These are phyloP conservation scores for Hansenula lynferdii DNA, from an alignment of 1,139 yeast species.

Conservation along the genomic window DNA sequence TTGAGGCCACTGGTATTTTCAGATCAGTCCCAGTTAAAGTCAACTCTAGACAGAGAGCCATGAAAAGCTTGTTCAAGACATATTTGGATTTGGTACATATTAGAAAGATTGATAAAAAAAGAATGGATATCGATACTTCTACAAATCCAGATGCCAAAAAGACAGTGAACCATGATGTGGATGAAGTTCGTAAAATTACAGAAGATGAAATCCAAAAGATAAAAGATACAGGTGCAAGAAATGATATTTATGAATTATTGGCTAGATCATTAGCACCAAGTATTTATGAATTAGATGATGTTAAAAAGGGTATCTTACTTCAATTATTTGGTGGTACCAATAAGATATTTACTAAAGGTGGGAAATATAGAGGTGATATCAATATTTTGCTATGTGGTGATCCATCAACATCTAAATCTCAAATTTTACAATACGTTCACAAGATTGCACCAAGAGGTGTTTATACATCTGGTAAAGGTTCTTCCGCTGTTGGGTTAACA, in stretches of 20 bases:
- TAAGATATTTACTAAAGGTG: slow-evolving; percentile 84
- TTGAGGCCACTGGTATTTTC: slow-evolving; percentile 94
- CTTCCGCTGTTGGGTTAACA: slow-evolving; percentile 98
- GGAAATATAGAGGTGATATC: slow-evolving; percentile 93
- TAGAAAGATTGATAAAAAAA: slow-evolving; percentile 75
- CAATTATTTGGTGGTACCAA: slow-evolving; percentile 96
- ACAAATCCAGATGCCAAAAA: slow-evolving; percentile 56
- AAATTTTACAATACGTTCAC: slow-evolving; percentile 88
- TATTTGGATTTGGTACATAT: slow-evolving; percentile 93
- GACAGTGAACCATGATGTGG: slow-evolving; percentile 48
- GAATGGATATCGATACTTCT: slow-evolving; percentile 77
- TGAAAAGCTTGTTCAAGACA: slow-evolving; percentile 84
- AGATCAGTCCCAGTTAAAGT: slow-evolving; percentile 89
- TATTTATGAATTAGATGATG: slow-evolving; percentile 93
- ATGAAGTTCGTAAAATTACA: slow-evolving; percentile 66
- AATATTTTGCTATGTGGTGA: slow-evolving; percentile 93
- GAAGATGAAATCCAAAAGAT: slow-evolving; percentile 67
- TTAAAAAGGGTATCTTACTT: slow-evolving; percentile 86
- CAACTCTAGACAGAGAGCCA: slow-evolving; percentile 77
- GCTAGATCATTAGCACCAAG: slow-evolving; percentile 95
- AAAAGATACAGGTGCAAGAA: slow-evolving; percentile 55
- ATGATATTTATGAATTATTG: slow-evolving; percentile 81
- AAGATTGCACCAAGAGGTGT: slow-evolving; percentile 98
- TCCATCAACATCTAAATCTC: slow-evolving; percentile 97
- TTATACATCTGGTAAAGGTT: slow-evolving; percentile 97